Evolutionary conservation across 352 stramenopile genomes (phyloP).

Genomic region (Pythium myriotylum): DNA sequence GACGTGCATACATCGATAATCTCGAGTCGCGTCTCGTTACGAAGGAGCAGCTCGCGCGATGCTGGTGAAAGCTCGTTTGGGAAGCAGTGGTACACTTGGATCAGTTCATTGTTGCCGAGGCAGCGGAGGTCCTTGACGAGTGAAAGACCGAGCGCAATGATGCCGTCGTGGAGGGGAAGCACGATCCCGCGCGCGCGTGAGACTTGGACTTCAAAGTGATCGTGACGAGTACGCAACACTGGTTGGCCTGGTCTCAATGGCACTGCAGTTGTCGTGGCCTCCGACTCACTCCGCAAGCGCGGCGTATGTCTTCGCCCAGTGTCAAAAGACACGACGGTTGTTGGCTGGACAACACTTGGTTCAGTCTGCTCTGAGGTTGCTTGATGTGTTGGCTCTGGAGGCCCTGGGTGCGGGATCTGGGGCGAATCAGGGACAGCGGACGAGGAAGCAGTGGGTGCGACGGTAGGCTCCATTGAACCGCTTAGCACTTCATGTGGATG

Average conservation of each 20-base stretch:
- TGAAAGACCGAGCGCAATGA: constrained; percentile 52
- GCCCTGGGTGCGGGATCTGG: no score
- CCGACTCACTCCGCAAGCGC: no score
- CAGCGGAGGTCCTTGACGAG: constrained; percentile 59
- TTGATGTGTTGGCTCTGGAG: no score
- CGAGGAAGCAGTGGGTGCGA: no score
- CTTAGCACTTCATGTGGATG: no score
- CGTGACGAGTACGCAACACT: neutral
- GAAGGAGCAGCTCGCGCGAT: constrained; percentile 37
- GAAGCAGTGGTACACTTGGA: constrained; percentile 52
- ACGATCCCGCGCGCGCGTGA: constrained; percentile 37
- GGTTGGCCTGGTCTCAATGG: neutral
- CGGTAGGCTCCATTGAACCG: no score
- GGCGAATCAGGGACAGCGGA: no score
- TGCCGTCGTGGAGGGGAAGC: constrained; percentile 45
- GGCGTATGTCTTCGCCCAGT: no score
- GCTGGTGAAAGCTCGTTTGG: constrained; percentile 44
- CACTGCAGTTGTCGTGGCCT: neutral
- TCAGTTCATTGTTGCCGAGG: constrained; percentile 42
- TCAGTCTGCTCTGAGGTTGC: no score
- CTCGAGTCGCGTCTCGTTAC: constrained; percentile 48
- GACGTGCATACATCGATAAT: constrained; percentile 65
- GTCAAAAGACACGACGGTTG: no score
- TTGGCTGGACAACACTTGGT: no score
- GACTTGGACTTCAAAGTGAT: constrained; percentile 29